Evolutionary conservation across 495 filamentous ascomycete genomes (phyloP).

Genomic region (Lineolata rhizophorae): DNA sequence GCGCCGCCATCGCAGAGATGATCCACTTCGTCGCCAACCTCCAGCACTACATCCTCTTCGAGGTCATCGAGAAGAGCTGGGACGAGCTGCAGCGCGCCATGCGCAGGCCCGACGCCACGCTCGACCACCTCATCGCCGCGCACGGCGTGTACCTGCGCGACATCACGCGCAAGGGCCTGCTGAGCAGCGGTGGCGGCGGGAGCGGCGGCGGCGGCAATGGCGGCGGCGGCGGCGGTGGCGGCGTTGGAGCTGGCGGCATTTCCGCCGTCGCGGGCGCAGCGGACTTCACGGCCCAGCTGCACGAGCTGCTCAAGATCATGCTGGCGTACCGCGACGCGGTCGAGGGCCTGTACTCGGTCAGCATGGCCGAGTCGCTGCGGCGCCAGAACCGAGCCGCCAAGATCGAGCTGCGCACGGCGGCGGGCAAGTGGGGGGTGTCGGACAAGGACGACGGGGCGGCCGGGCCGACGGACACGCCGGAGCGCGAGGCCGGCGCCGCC

Average conservation of each 20-base stretch:
- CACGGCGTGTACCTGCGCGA: slow-evolving; percentile 77
- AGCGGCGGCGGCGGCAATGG: too few relatives aligned
- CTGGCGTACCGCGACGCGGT: slow-evolving; percentile 82
- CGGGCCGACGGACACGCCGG: too few relatives aligned
- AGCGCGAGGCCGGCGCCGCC: too few relatives aligned
- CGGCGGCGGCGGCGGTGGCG: too few relatives aligned
- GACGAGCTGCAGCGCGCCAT: slow-evolving; percentile 63
- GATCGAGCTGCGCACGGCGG: slow-evolving; percentile 39
- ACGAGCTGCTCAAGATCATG: slow-evolving; percentile 86
- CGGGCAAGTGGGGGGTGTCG: slow-evolving; percentile 40
- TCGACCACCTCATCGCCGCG: slow-evolving; percentile 86
- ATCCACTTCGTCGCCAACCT: slow-evolving; percentile 93
- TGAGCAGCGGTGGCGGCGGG: slow-evolving; percentile 35
- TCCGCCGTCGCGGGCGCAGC: slow-evolving; percentile 33
- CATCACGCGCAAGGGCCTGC: slow-evolving; percentile 90
- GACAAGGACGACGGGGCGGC: slow-evolving; percentile 28
- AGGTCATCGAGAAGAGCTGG: slow-evolving; percentile 94
- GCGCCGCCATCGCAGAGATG: slow-evolving; percentile 87
- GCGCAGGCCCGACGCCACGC: slow-evolving; percentile 58
- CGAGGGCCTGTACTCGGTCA: slow-evolving; percentile 84
- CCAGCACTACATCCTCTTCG: slow-evolving; percentile 96
- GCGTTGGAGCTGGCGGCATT: too few relatives aligned
- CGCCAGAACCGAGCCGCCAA: slow-evolving; percentile 65
- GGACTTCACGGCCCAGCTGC: slow-evolving; percentile 75
- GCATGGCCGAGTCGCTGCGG: slow-evolving; percentile 77